Conservation (phyloP, 2,329 filamentous ascomycete species). For the Aspergillaceae sp. region DNA sequence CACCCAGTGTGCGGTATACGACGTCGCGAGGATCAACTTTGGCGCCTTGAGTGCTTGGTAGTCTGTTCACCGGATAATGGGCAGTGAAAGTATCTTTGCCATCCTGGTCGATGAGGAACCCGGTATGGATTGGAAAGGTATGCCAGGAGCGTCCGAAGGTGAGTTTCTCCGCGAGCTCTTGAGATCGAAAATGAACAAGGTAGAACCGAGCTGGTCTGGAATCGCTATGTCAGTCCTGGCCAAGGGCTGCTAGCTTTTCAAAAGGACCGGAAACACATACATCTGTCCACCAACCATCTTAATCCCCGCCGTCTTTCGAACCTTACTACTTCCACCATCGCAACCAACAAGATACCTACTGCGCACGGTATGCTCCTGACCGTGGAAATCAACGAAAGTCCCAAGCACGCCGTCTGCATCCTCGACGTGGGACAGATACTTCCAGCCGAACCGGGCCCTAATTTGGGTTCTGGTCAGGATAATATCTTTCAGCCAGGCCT, state of each 20-base stretch:
- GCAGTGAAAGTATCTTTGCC: conserved; percentile 27
- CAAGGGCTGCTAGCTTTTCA: too few species aligned
- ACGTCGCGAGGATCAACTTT: conserved; percentile 15
- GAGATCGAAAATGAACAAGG: conserved; percentile 26
- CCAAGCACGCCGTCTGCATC: background rate
- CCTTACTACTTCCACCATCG: conserved; percentile 20
- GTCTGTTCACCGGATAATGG: conserved; percentile 16
- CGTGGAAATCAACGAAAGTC: conserved; percentile 11
- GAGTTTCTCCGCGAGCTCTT: conserved; percentile 16
- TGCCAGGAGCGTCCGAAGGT: conserved; percentile 26
- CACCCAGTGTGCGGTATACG: conserved; percentile 17
- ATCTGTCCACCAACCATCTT: conserved; percentile 17
- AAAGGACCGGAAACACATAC: conserved; percentile 9
- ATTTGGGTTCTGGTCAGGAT: conserved; percentile 16
- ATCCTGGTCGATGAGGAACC: conserved; percentile 24
- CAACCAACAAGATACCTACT: conserved; percentile 19
- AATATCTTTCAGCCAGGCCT: conserved; percentile 24
- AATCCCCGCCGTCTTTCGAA: conserved; percentile 15
- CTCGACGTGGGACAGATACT: background rate
- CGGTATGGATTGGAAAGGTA: conserved; percentile 17
- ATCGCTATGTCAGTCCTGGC: background rate
- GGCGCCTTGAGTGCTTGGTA: conserved; percentile 2
- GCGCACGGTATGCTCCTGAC: conserved; percentile 11
- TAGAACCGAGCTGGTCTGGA: conserved; percentile 12
- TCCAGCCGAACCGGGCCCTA: conserved; percentile 12